Evolutionary conservation across 2,329 filamentous ascomycete species (phyloP).

Genomic region (Geosmithia flava): DNA sequence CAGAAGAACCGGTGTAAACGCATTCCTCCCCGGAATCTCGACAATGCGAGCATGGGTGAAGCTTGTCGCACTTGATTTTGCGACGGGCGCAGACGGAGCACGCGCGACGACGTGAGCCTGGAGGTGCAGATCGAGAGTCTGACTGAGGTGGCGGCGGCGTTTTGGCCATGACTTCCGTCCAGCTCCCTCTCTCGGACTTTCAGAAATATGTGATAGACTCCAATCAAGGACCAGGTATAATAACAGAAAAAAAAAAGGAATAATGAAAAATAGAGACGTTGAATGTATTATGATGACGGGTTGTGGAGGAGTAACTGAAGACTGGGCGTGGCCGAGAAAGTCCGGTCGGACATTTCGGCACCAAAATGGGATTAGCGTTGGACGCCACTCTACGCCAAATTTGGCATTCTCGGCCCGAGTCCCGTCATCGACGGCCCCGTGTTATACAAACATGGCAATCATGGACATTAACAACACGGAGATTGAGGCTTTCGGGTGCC

Average conservation of each 20-base stretch:
- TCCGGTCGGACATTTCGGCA: not conserved
- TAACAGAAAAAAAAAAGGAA: not conserved
- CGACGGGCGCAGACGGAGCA: not conserved
- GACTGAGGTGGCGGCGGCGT: too few relatives aligned
- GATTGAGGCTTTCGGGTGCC: too few relatives aligned
- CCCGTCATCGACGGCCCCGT: not conserved
- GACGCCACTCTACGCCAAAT: not conserved
- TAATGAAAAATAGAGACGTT: not conserved
- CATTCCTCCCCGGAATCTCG: constrained; percentile 8
- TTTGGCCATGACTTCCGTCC: too few relatives aligned
- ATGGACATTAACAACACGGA: too few relatives aligned
- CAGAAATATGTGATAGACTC: not conserved
- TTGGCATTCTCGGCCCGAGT: too few relatives aligned
- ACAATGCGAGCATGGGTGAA: constrained; percentile 1
- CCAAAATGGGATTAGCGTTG: not conserved
- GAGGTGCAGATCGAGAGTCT: not conserved
- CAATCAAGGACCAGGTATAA: too few relatives aligned
- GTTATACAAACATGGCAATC: too few relatives aligned
- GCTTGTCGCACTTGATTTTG: constrained; percentile 1
- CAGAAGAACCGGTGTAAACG: constrained; percentile 8
- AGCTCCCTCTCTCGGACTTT: too few relatives aligned
- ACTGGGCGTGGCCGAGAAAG: not conserved
- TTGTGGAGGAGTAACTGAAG: not conserved
- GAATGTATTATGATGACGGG: too few relatives aligned
- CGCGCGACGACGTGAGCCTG: not conserved